Evolutionary conservation across 805 yeast species (phyloP), one percentile per base, ranked within the genome.

Genomic region (Diddensiella transvaalensis): DNA sequence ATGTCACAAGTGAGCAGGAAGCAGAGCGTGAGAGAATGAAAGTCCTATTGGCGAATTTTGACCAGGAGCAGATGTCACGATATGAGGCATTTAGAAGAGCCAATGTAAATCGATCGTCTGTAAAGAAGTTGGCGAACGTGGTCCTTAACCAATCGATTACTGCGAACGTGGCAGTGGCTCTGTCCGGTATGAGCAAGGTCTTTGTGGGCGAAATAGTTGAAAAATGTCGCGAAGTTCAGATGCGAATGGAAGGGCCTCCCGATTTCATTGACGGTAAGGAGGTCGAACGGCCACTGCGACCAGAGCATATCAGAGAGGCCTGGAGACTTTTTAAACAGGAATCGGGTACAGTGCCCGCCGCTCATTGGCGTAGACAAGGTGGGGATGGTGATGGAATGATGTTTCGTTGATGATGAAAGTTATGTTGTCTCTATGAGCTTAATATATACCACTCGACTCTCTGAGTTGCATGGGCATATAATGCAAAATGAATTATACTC

Each of bases 201-300:
- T 83, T 87, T 62, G 76, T 89, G n/a, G 96, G 96, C 10, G 97
- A 90, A 58, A 77, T 90, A 15, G 84, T 90, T 10, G 95, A 90
- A 53, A 74, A 79, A 58, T 95, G 96, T 0, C 74, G 83, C 52
- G 84, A 80, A 45, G 79, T 86, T 1, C 90, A 87, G 60, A 71
- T 75, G 47, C 71, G 72, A 26, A 67, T 69, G 38, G 78, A 77
- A 17, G 57, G 59, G 5, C 56, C 57, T 0, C 72, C 42, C n/a
- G 32, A 40, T 29, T 45, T 36, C 3, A 59, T 60, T 19, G 64
- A 58, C 17, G 58, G 55, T 22, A 41, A 42, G 24, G 35, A 26
- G n/a, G 47, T 26, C n/a, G 52, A 32, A 24, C 26, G 47, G 42
- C 96, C 96, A 1, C 64, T 90, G 40, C 72, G 79, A 29, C 96